These are phyloP conservation scores for Fagus crenata DNA, from an alignment of 306 rosid genomes.

Conservation along the genomic window DNA sequence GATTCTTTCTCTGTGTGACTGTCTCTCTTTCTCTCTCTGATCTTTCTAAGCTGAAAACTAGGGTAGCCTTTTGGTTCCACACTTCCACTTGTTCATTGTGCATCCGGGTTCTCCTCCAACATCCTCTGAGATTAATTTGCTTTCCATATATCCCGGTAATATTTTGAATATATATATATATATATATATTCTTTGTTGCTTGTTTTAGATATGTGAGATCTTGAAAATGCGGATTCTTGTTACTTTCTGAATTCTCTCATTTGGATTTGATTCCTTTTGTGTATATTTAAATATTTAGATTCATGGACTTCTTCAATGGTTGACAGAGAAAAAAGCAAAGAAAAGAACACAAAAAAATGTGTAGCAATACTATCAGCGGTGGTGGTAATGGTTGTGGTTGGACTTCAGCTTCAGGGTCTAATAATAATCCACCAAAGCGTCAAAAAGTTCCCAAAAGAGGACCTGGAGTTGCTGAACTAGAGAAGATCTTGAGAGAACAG, in stretches of 20 bases:
- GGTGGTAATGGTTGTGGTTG: slow-evolving; percentile 2
- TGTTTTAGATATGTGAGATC: slow-evolving; percentile 38
- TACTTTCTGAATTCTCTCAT: slow-evolving; percentile 22
- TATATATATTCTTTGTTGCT: slow-evolving; percentile 24
- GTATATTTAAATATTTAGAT: not conserved
- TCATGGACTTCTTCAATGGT: slow-evolving; percentile 2
- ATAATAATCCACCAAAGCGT: slow-evolving; percentile 38
- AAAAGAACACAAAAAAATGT: slow-evolving; percentile 26
- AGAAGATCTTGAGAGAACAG: slow-evolving; percentile 64
- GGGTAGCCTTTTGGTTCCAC: slow-evolving; percentile 7
- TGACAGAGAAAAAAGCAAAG: not conserved
- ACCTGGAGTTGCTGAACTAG: slow-evolving; percentile 77
- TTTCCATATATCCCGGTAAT: slow-evolving; percentile 37
- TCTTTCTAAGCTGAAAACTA: slow-evolving; percentile 21
- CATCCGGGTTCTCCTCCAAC: slow-evolving; percentile 16
- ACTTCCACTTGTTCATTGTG: slow-evolving; percentile 16
- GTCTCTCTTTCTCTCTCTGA: slow-evolving; percentile 8
- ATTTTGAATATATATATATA: slow-evolving; percentile 13
- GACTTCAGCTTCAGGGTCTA: slow-evolving; percentile 6
- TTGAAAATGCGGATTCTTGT: slow-evolving; percentile 28
- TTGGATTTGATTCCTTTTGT: slow-evolving; percentile 4
- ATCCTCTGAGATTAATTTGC: slow-evolving; percentile 28
- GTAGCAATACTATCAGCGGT: slow-evolving; percentile 31
- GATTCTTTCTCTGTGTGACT: slow-evolving; percentile 1
- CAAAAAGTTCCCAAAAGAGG: slow-evolving; percentile 66